Percentiles rank a stretch among this genome's conserved stretches.
phyloP scores from a whole-genome alignment of 2,329 filamentous ascomycete species.

The Fusarium mundagurra region DNA sequence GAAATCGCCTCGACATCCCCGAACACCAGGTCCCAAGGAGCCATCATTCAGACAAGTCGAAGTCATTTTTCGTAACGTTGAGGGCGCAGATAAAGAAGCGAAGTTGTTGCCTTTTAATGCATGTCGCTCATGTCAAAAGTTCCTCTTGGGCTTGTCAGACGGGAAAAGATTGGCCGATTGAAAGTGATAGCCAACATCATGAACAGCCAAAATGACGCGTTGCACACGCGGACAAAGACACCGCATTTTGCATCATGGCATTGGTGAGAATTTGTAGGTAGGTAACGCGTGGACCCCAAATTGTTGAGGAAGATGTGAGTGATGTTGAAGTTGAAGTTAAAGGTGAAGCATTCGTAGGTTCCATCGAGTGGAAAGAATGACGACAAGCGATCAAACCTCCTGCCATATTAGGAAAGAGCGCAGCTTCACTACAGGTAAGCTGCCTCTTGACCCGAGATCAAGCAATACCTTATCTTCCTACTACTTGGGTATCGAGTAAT shows the following conservation, averaged over 20 bases:
- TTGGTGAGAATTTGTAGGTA: neutral
- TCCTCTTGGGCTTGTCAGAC: neutral
- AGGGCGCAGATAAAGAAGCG: neutral
- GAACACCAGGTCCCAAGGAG: slow-evolving; percentile 56
- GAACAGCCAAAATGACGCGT: neutral
- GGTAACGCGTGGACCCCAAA: neutral
- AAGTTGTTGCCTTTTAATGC: neutral
- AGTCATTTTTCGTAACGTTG: slow-evolving; percentile 23
- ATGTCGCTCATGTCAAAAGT: neutral
- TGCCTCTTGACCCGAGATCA: neutral
- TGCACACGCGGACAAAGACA: neutral
- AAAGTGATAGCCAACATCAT: neutral
- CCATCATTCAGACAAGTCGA: slow-evolving; percentile 48
- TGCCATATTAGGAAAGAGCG: neutral
- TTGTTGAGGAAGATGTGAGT: neutral
- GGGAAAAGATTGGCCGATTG: slow-evolving; percentile 14
- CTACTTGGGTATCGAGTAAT: neutral
- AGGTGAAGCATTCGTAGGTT: neutral
- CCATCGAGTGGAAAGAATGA: neutral
- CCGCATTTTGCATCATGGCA: too few relatives aligned
- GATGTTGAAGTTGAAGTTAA: neutral
- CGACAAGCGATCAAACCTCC: neutral
- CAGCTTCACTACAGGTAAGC: neutral
- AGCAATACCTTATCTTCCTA: neutral
- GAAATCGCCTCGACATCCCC: slow-evolving; percentile 58